Conservation (phyloP, 352 stramenopile species). For the Globisporangium nagaii region DNA sequence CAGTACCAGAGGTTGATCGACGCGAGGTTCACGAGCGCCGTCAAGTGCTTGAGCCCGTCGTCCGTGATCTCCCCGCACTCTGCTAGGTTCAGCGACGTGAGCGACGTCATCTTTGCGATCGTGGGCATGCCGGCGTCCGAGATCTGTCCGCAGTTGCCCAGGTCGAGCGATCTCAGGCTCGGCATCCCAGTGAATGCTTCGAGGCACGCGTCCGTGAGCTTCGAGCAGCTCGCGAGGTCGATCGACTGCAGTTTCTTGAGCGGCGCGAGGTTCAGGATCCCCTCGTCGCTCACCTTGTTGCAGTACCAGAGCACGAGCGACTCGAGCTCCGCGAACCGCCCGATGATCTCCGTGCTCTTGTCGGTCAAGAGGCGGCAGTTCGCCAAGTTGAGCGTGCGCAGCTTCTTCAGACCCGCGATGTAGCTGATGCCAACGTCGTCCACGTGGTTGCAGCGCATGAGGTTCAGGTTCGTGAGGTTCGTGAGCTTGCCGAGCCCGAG, state of each 20-base stretch:
- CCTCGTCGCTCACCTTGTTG: slow-evolving; percentile 74
- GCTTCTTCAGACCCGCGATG: slow-evolving; percentile 32
- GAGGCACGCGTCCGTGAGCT: slow-evolving; percentile 52
- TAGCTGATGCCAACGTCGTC: slow-evolving; percentile 47
- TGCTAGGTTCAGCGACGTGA: slow-evolving; percentile 67
- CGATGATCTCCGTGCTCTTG: slow-evolving; percentile 29
- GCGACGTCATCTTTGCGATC: slow-evolving; percentile 35
- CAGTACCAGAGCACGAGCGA: slow-evolving; percentile 81
- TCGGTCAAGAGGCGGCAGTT: slow-evolving; percentile 82
- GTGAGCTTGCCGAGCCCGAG: slow-evolving; percentile 43
- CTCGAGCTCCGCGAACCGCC: slow-evolving; percentile 41
- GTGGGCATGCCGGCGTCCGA: slow-evolving; percentile 52
- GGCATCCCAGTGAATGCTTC: slow-evolving; percentile 44
- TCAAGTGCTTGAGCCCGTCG: slow-evolving; percentile 37
- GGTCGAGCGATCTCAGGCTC: slow-evolving; percentile 56
- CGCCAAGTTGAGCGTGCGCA: slow-evolving; percentile 72
- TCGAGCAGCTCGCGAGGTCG: slow-evolving; percentile 70
- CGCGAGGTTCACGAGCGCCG: slow-evolving; percentile 37
- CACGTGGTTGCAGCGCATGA: slow-evolving; percentile 79
- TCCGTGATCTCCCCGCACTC: slow-evolving; percentile 74
- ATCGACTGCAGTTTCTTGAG: slow-evolving; percentile 57
- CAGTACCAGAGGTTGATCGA: slow-evolving; percentile 82
- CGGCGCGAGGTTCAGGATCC: slow-evolving; percentile 27
- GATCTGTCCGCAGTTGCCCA: slow-evolving; percentile 78
- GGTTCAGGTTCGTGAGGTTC: slow-evolving; percentile 65